These are phyloP conservation scores for Nakazawaea wyomingensis DNA, from an alignment of 805 yeast species.

Conservation along the genomic window DNA sequence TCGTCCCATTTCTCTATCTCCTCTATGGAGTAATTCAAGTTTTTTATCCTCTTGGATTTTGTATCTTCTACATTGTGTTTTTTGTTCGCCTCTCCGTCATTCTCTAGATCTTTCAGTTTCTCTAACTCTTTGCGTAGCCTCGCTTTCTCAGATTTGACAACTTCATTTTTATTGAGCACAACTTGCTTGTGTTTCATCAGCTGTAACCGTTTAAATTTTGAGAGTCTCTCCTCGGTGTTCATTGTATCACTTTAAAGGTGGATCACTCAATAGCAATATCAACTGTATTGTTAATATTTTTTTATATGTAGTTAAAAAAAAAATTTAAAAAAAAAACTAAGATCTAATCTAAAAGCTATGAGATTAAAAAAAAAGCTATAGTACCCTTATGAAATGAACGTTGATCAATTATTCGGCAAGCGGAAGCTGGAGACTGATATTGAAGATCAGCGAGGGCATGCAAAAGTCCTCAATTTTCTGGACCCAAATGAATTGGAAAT, in stretches of 20 bases:
- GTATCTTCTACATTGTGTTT: constrained; percentile 33
- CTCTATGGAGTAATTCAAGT: constrained; percentile 55
- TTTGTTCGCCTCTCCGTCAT: constrained; percentile 30
- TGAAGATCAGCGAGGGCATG: neutral
- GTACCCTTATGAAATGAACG: constrained; percentile 9
- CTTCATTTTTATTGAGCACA: constrained; percentile 27
- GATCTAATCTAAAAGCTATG: no score
- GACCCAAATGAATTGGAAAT: neutral
- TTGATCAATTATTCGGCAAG: constrained; percentile 5
- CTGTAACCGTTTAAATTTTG: constrained; percentile 14
- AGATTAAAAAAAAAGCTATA: no score
- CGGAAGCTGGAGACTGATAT: neutral
- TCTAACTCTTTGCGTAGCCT: constrained; percentile 22
- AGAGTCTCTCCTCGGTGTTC: constrained; percentile 14
- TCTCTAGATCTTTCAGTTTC: constrained; percentile 16
- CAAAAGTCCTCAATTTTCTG: no score
- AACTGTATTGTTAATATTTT: no score
- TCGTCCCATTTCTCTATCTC: constrained; percentile 62
- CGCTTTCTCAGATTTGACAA: constrained; percentile 29
- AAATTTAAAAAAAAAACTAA: neutral
- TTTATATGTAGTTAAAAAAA: no score
- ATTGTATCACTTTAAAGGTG: neutral
- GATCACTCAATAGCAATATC: no score
- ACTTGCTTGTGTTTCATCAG: constrained; percentile 10
- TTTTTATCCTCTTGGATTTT: constrained; percentile 36